Evolutionary conservation across 2,329 filamentous ascomycete species (phyloP).

Genomic region (Colletotrichum acutatum): DNA sequence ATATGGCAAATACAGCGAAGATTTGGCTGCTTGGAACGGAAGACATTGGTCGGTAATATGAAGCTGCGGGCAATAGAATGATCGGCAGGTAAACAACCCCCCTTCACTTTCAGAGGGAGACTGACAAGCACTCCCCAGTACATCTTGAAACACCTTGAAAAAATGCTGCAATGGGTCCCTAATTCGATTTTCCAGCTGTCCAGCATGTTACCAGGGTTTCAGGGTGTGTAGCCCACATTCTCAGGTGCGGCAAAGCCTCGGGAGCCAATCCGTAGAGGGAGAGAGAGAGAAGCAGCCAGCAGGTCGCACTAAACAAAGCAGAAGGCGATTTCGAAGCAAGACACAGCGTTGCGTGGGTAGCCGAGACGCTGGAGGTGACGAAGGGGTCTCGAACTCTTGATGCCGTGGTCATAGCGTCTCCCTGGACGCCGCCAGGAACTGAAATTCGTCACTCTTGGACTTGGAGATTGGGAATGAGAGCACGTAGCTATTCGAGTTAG

Average conservation of each 20-base stretch:
- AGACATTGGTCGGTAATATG: conserved; percentile 1
- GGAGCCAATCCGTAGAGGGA: background rate
- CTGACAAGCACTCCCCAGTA: conserved; percentile 5
- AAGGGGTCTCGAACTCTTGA: background rate
- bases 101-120: background rate
- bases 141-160: conserved; percentile 20
- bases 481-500: background rate
- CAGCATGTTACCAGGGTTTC: conserved; percentile 20
- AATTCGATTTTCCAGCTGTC: background rate
- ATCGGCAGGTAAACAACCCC: conserved; percentile 24
- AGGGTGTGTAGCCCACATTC: conserved; percentile 24
- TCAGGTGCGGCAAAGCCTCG: conserved; percentile 23
- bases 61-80: background rate
- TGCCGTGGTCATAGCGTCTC: conserved; percentile 1
- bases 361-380: conserved; percentile 2
- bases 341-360: background rate
- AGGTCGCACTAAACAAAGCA: conserved; percentile 12
- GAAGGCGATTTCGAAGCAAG: conserved; percentile 12
- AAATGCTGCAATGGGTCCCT: conserved; percentile 20
- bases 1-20: conserved; percentile 9
- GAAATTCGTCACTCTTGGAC: conserved; percentile 19
- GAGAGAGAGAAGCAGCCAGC: background rate
- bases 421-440: conserved; percentile 6
- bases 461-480: background rate
- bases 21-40: conserved; percentile 17